Base-by-base conservation (phyloP, 768 basidiomycete genomes). In the Hortiboletus campestris region DNA sequence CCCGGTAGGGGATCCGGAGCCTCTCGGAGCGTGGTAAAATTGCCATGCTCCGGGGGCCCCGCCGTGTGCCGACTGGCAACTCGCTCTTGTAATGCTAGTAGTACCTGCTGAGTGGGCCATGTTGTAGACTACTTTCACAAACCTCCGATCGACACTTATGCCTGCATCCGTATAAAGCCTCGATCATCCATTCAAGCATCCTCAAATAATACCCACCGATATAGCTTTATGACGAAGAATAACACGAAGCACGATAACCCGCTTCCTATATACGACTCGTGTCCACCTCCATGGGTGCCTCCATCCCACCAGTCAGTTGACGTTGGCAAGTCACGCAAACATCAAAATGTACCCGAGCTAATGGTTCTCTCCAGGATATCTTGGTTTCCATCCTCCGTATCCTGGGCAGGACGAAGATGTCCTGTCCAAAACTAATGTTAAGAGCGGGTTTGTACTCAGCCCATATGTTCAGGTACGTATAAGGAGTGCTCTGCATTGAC, bases 341-440 rank as follows among this genome's bases (percentile, higher is more conserved):
- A 29, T 36, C 9, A 11, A 28, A 41, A 11, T 9, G 3, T 42
- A 19, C 25, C 8, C 6, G 4, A 28, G 14, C 51, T 57, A 19
- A 60, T 22, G 1, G 29, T 4, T 4, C 12, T 35, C 53, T 2
- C 17, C 52, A 93, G 91, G 91, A 17, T 91, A 87, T 67, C 76
- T 80, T 52, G 88, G 89, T 12, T 91, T 88, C 62, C 78, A 85
- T 66, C 91, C 91, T 42, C 89, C 91, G 7, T 79, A 80, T 39
- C 82, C 85, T 17, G 80, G 82, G 6, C 88, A 91, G 66, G 84
- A 87, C 52, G 91, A 93, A 67, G 90, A 91, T 62, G 64, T 81
- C 2, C 72, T 94, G 41, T 84, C 88, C 0, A 81, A 84, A 41
- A 58, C 65, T 1, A 86, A 84, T 60, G 78, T 92, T 34, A 84